Conservation (phyloP, 2,329 filamentous ascomycete species). For the Exophiala mesophila region DNA sequence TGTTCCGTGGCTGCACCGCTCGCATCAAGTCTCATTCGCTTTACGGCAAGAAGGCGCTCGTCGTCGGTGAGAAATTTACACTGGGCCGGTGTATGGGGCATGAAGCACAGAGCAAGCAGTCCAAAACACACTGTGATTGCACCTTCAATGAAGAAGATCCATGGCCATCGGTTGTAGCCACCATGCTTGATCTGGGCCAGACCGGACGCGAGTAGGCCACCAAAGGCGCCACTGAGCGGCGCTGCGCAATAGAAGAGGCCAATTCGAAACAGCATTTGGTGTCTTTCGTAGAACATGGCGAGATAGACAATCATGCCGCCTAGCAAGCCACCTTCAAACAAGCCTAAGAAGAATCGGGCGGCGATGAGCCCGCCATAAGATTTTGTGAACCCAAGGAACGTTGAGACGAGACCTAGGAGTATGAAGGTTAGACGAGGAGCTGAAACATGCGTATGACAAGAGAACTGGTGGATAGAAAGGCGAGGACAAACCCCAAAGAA, state of each 20-base stretch:
- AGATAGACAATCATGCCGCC: slow-evolving; percentile 66
- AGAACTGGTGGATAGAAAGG: slow-evolving; percentile 5
- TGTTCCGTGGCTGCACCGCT: not conserved
- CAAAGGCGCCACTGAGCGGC: slow-evolving; percentile 60
- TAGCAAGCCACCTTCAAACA: slow-evolving; percentile 60
- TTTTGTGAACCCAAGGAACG: slow-evolving; percentile 34
- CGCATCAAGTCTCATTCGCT: not conserved
- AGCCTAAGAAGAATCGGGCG: slow-evolving; percentile 57
- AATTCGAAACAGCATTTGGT: slow-evolving; percentile 58
- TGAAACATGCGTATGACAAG: too few species aligned
- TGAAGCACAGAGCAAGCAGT: not conserved
- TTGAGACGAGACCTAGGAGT: slow-evolving; percentile 61
- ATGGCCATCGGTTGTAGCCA: slow-evolving; percentile 35
- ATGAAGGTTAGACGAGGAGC: not conserved
- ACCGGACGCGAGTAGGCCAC: slow-evolving; percentile 43
- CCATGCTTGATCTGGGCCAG: slow-evolving; percentile 43
- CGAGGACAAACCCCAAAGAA: not conserved
- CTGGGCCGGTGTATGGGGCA: slow-evolving; percentile 1
- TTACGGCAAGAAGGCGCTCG: not conserved
- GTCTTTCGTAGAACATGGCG: slow-evolving; percentile 57
- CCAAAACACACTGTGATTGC: slow-evolving; percentile 2
- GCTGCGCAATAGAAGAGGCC: slow-evolving; percentile 66
- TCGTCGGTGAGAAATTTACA: not conserved
- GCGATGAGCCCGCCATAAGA: slow-evolving; percentile 51
- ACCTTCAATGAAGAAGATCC: slow-evolving; percentile 30